phyloP scores from a whole-genome alignment of 257 asterid genomes.

The Echites panduratus region DNA sequence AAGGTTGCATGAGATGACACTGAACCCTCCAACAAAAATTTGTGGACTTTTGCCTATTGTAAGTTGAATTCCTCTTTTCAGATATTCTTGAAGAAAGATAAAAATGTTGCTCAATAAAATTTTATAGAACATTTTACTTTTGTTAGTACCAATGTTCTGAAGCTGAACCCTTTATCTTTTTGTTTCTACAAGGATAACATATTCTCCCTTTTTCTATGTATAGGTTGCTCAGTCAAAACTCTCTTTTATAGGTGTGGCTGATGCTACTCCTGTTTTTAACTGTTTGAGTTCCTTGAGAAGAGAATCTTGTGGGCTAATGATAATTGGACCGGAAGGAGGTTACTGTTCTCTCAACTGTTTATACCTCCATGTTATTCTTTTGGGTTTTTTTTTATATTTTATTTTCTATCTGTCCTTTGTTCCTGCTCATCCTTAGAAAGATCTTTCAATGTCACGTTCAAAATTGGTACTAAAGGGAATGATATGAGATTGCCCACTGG shows the following conservation, averaged over 20 bases:
- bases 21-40: slow-evolving; percentile 63
- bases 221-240: slow-evolving; percentile 65
- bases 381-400: too few relatives aligned
- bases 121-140: background rate
- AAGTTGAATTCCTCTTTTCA: slow-evolving; percentile 23
- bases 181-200: background rate
- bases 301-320: slow-evolving; percentile 59
- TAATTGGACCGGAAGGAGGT: slow-evolving; percentile 99
- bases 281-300: slow-evolving; percentile 34
- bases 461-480: background rate
- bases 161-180: background rate
- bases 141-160: background rate
- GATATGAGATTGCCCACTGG: background rate
- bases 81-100: background rate
- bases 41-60: slow-evolving; percentile 57
- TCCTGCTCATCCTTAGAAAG: slow-evolving; percentile 2
- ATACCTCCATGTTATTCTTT: background rate
- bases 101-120: background rate
- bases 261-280: slow-evolving; percentile 66
- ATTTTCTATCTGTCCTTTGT: background rate
- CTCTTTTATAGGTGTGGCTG: slow-evolving; percentile 77
- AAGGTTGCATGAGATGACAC: slow-evolving; percentile 77
- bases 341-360: slow-evolving; percentile 17
- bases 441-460: background rate
- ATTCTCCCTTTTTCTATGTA: slow-evolving; percentile 12